Evolutionary conservation across 495 filamentous ascomycete genomes (phyloP).

Genomic region (Xylaria palmicola): DNA sequence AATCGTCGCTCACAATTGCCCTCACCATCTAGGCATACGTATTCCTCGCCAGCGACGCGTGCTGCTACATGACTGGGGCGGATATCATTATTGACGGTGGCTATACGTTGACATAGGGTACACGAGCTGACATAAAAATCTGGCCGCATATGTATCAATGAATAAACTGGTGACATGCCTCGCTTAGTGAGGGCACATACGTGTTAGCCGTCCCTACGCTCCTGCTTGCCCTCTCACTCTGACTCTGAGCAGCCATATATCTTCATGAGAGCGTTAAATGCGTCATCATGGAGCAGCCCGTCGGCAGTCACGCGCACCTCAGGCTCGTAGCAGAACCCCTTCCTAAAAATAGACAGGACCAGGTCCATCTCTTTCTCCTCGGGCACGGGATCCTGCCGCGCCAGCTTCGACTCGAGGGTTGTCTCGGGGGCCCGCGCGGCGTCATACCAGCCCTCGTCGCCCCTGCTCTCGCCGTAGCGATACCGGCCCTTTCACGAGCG

Average conservation of each 20-base stretch:
- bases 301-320: slow-evolving; percentile 26
- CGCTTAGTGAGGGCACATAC: no score
- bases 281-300: slow-evolving; percentile 26
- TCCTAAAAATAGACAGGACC: slow-evolving; percentile 24
- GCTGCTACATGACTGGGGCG: slow-evolving; percentile 62
- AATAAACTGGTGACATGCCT: no score
- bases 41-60: slow-evolving; percentile 59
- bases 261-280: slow-evolving; percentile 27
- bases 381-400: background rate
- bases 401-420: background rate
- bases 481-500: slow-evolving; percentile 26
- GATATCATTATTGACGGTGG: slow-evolving; percentile 60
- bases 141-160: no score
- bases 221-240: background rate
- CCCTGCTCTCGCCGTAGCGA: slow-evolving; percentile 24
- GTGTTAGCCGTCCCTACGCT: no score
- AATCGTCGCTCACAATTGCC: background rate
- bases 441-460: no score
- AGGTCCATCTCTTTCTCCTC: slow-evolving; percentile 24
- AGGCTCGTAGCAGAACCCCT: slow-evolving; percentile 25
- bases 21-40: slow-evolving; percentile 30
- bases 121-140: no score
- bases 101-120: slow-evolving; percentile 18
- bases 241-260: background rate
- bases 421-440: no score